These are phyloP conservation scores for Lipomyces oligophaga DNA, from an alignment of 805 yeast species.

Conservation along the genomic window DNA sequence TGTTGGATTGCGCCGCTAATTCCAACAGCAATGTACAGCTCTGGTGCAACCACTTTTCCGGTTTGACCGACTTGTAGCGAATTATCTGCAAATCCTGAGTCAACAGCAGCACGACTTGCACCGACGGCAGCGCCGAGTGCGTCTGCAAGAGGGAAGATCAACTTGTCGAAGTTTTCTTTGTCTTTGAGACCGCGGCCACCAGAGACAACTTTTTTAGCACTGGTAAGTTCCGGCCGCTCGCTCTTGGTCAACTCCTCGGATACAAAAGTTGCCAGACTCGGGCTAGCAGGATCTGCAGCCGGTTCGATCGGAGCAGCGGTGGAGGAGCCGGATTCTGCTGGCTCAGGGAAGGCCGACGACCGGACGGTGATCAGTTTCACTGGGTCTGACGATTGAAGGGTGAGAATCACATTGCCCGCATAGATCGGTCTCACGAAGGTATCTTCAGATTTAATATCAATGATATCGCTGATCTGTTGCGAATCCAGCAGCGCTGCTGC, in stretches of 20 bases:
- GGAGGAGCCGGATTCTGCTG: slow-evolving; percentile 40
- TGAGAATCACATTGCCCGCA: slow-evolving; percentile 90
- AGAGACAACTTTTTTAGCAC: slow-evolving; percentile 76
- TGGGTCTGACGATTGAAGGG: slow-evolving; percentile 67
- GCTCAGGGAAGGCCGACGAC: slow-evolving; percentile 68
- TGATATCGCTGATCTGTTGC: slow-evolving; percentile 85
- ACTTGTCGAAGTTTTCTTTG: slow-evolving; percentile 76
- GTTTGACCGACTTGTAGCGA: slow-evolving; percentile 97
- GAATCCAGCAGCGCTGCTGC: slow-evolving; percentile 77
- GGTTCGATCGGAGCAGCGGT: slow-evolving; percentile 48
- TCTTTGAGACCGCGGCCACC: slow-evolving; percentile 94
- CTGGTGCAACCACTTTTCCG: slow-evolving; percentile 97
- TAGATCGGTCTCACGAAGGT: slow-evolving; percentile 91
- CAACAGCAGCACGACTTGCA: slow-evolving; percentile 98
- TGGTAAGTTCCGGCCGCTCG: slow-evolving; percentile 86
- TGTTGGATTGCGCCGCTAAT: slow-evolving; percentile 97
- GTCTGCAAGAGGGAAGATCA: slow-evolving; percentile 79
- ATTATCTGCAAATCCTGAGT: slow-evolving; percentile 91
- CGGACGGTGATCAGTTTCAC: slow-evolving; percentile 73
- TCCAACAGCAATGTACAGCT: slow-evolving; percentile 87
- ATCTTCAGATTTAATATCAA: slow-evolving; percentile 57
- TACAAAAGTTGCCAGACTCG: slow-evolving; percentile 55
- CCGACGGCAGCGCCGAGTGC: slow-evolving; percentile 89
- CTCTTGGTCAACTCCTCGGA: slow-evolving; percentile 69
- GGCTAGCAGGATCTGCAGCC: slow-evolving; percentile 38